Percentiles rank a stretch among this genome's conserved stretches.
Evolutionary conservation across 495 filamentous ascomycete genomes (phyloP).

Genomic region (Talaromyces ruber): DNA sequence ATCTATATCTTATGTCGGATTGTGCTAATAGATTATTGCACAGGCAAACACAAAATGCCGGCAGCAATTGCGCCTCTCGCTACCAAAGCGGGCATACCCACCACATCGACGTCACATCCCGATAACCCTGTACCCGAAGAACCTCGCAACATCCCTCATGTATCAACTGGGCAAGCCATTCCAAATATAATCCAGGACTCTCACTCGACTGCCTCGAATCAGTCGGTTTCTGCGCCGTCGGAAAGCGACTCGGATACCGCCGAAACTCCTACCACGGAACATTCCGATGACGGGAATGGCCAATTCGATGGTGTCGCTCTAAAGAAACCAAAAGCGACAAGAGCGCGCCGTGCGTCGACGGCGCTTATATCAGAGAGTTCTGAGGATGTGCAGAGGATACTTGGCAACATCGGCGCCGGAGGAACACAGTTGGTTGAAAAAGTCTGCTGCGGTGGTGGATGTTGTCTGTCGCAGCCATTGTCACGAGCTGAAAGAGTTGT

Average conservation of each 20-base stretch:
- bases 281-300: constrained; percentile 37
- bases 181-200: neutral
- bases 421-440: constrained; percentile 47
- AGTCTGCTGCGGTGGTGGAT: constrained; percentile 86
- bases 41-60: constrained; percentile 9
- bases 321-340: constrained; percentile 24
- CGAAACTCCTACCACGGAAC: constrained; percentile 45
- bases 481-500: constrained; percentile 44
- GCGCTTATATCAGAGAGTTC: constrained; percentile 67
- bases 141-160: constrained; percentile 32
- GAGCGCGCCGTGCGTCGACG: constrained; percentile 67
- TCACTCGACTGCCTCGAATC: constrained; percentile 2
- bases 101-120: constrained; percentile 44
- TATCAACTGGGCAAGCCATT: constrained; percentile 18
- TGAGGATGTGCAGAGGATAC: constrained; percentile 62
- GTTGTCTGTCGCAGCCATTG: constrained; percentile 63
- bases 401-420: constrained; percentile 34
- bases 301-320: constrained; percentile 12
- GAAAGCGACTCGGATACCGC: constrained; percentile 37
- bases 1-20: too few species aligned
- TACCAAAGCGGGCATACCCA: constrained; percentile 20
- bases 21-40: neutral
- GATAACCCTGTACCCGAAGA: constrained; percentile 50
- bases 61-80: constrained; percentile 17
- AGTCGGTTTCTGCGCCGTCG: constrained; percentile 11